These are phyloP conservation scores for Jackrogersella minutella DNA, from an alignment of 495 filamentous ascomycete species.

Conservation along the genomic window DNA sequence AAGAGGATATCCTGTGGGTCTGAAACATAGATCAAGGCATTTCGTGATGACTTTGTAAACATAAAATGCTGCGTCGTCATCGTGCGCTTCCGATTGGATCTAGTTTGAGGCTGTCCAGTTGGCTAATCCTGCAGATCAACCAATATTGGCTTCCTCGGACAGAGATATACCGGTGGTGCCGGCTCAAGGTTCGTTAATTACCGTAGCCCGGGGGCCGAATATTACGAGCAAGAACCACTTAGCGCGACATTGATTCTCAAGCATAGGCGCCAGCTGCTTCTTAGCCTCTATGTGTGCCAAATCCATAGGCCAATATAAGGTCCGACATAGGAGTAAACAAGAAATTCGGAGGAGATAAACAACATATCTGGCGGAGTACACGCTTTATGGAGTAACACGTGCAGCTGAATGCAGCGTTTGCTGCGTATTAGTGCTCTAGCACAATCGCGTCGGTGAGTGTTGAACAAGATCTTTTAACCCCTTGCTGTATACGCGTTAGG, in stretches of 20 bases:
- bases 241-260: background rate
- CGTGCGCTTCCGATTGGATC: slow-evolving; percentile 3
- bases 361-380: background rate
- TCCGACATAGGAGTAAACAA: slow-evolving; percentile 9
- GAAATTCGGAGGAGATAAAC: background rate
- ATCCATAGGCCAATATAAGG: background rate
- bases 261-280: background rate
- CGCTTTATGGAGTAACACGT: background rate
- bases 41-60: slow-evolving; percentile 1
- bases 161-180: slow-evolving; percentile 21
- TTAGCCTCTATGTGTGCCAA: background rate
- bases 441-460: background rate
- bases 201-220: background rate
- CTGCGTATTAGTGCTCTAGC: background rate
- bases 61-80: background rate
- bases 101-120: slow-evolving; percentile 7
- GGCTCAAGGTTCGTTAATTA: background rate
- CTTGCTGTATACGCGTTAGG: background rate
- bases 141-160: slow-evolving; percentile 18
- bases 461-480: background rate
- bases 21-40: background rate
- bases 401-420: background rate
- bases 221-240: background rate
- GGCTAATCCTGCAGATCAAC: background rate
- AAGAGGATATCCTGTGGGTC: slow-evolving; percentile 14